Evolutionary conservation across 352 stramenopile species (phyloP), one percentile per base, ranked within the genome.

Genomic region (Aphanomyces cochlioides): DNA sequence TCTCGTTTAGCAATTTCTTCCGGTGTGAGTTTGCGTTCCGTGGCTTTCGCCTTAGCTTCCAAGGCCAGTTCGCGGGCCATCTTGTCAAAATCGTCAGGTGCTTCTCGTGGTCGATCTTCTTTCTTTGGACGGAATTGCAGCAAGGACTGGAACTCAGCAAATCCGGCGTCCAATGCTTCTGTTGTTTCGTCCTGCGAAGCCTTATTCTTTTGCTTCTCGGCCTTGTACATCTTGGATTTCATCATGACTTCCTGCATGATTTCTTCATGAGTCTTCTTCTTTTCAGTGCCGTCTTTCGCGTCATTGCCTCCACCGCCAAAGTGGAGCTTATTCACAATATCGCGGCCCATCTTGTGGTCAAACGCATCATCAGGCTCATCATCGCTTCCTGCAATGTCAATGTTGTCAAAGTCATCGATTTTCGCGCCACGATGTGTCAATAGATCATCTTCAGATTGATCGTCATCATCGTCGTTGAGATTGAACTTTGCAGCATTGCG

Each of bases 1-100:
- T 98, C 92, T 72, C 95, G 92, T 72, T 95, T 89, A 63, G 94
- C 96, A 37, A 91, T 85, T 73, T 99, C 96, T 76, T 98, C 96
- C 0, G 90, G 84, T 38, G 93, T 98, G 84, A 98, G 95, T 0
- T 90, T 96, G 21, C 96, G 86, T 77, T 98, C 95, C 17, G 89
- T 96, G 4, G 96, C 95, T 58, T 96, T 90, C 0, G 89, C 89
- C 76, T 97, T 97, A n/a, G 83, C 82, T 61, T 98, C 92, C 71
- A 97, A 96, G 77, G 86, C 84, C 36, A 95, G 79, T 72, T 92
- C 83, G 7, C 78, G 76, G 58, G 90, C 90, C 7, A 92, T 76
- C 53, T 87, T 87, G 58, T 95, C 88, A 61, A 96, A 97, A 38
- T 93, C 85, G 53, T 96, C 90, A 75, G 91, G 82, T 34, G 21